phyloP scores from a whole-genome alignment of 306 rosid species.

The Ceratonia siliqua region DNA sequence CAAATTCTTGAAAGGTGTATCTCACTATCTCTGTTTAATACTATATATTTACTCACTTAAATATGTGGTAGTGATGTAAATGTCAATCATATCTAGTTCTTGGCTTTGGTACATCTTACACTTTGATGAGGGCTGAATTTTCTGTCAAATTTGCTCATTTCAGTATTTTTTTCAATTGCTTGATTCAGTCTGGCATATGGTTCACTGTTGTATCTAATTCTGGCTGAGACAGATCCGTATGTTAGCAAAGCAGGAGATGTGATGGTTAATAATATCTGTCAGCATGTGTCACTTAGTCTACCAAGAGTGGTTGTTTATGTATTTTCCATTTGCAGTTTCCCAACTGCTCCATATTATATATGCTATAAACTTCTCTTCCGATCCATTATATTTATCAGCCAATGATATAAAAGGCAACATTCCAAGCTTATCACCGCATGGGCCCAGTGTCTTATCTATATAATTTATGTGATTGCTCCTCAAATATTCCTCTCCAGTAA shows the following conservation, averaged over 20 bases:
- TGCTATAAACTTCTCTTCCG: not conserved
- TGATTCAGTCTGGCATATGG: not conserved
- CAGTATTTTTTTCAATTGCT: not conserved
- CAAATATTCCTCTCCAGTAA: not conserved
- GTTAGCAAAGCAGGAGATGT: too few species aligned
- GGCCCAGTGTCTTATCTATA: not conserved
- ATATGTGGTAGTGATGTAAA: too few species aligned
- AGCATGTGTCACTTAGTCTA: too few species aligned
- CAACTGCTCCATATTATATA: too few species aligned
- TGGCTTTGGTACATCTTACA: not conserved
- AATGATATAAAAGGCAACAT: not conserved
- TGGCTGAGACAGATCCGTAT: not conserved
- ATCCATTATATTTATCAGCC: not conserved
- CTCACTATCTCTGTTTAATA: constrained; percentile 14
- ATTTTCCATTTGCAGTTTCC: too few species aligned
- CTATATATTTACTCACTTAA: not conserved
- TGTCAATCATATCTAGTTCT: too few species aligned
- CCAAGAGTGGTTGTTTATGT: too few species aligned
- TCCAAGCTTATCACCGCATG: not conserved
- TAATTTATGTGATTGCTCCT: not conserved
- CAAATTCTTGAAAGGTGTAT: constrained; percentile 85
- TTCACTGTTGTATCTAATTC: constrained; percentile 1
- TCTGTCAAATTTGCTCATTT: not conserved
- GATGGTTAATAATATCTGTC: too few species aligned
- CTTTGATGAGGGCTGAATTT: not conserved